A percentile compares a stretch with the other conserved stretches of the same genome.
Conservation (phyloP, 805 yeast species). For the Hanseniaspora jakobsenii region DNA sequence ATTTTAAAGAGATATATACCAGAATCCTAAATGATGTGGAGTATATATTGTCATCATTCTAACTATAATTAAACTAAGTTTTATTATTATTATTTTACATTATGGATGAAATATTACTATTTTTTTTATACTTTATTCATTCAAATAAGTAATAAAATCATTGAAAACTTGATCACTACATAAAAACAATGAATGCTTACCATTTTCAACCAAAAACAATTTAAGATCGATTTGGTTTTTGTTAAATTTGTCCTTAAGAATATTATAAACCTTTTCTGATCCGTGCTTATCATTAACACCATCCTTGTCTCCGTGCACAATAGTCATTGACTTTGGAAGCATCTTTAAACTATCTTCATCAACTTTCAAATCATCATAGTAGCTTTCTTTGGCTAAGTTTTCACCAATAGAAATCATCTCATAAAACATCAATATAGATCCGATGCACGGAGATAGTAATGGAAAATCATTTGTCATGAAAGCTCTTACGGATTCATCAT, state of each 20-base stretch:
- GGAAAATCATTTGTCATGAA: slow-evolving; percentile 35
- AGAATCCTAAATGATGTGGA: not conserved
- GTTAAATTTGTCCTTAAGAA: slow-evolving; percentile 17
- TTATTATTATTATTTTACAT: too few species aligned
- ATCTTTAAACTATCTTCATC: not conserved
- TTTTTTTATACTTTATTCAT: not conserved
- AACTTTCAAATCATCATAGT: slow-evolving; percentile 20
- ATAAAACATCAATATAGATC: slow-evolving; percentile 43
- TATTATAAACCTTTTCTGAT: slow-evolving; percentile 33
- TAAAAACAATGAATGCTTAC: slow-evolving; percentile 11
- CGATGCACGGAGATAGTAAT: slow-evolving; percentile 36
- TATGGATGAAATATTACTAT: too few species aligned
- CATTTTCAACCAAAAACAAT: slow-evolving; percentile 3
- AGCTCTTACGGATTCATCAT: slow-evolving; percentile 35
- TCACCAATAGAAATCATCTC: slow-evolving; percentile 58
- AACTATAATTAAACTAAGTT: too few species aligned
- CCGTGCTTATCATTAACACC: slow-evolving; percentile 44
- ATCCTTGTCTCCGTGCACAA: slow-evolving; percentile 57
- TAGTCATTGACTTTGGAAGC: slow-evolving; percentile 35
- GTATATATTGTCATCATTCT: not conserved
- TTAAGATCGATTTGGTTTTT: not conserved
- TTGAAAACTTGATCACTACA: slow-evolving; percentile 2
- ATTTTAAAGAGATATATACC: slow-evolving; percentile 1
- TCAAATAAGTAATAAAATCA: slow-evolving; percentile 1
- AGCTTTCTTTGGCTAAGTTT: slow-evolving; percentile 32